phyloP scores from a whole-genome alignment of 78 protist genomes.

The Bigelowiella natans region DNA sequence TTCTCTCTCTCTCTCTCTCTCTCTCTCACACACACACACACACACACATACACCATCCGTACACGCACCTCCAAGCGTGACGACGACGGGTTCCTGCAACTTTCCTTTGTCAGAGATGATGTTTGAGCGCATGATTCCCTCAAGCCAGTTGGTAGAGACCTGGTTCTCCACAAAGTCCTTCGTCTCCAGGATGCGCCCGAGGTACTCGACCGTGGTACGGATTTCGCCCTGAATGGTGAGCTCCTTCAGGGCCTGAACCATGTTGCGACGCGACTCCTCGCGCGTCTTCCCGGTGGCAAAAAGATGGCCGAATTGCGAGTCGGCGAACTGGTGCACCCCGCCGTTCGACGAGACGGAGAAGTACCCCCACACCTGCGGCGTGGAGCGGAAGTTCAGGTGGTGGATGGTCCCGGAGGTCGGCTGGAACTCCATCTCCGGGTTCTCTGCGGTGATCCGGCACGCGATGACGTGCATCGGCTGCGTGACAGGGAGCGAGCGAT shows the following conservation, averaged over 20 bases:
- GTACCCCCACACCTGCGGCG: constrained; percentile 87
- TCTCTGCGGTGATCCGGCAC: constrained; percentile 92
- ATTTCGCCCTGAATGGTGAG: constrained; percentile 58
- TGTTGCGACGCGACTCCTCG: constrained; percentile 57
- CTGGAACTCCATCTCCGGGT: constrained; percentile 64
- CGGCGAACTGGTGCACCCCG: constrained; percentile 68
- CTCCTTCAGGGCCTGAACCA: constrained; percentile 74
- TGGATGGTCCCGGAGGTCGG: background rate
- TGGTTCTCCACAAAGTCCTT: constrained; percentile 52
- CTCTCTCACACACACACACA: background rate
- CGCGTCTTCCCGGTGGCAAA: constrained; percentile 76
- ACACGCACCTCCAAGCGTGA: background rate
- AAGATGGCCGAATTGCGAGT: constrained; percentile 69
- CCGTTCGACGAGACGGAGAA: constrained; percentile 63
- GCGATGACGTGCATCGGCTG: constrained; percentile 71
- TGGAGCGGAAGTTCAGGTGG: constrained; percentile 58
- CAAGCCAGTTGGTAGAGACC: background rate
- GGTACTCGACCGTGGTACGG: constrained; percentile 60
- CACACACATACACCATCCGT: background rate
- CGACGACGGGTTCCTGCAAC: too few relatives aligned
- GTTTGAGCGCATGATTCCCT: background rate
- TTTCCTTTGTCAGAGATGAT: background rate
- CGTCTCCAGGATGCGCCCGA: constrained; percentile 52
- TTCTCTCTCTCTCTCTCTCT: too few relatives aligned
- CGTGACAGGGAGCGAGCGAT: background rate